A percentile compares a stretch with the other conserved stretches of the same genome.
Conservation (phyloP, 805 yeast species). For the Ogataea philodendri region DNA sequence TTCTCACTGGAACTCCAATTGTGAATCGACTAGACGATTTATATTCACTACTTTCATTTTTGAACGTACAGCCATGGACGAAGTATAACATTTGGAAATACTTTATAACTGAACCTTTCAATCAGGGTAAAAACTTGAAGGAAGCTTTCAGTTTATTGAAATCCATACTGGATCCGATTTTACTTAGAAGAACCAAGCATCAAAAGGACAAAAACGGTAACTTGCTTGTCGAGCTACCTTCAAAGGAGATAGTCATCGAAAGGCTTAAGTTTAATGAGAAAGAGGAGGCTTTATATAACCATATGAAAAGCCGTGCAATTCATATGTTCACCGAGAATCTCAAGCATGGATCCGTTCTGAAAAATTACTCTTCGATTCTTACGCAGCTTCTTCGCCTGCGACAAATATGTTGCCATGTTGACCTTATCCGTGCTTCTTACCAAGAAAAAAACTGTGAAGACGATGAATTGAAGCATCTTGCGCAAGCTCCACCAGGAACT, state of each 20-base stretch:
- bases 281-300: conserved; percentile 65
- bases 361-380: conserved; percentile 72
- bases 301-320: conserved; percentile 67
- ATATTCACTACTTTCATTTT: conserved; percentile 69
- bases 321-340: conserved; percentile 57
- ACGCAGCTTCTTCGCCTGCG: conserved; percentile 81
- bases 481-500: conserved; percentile 5
- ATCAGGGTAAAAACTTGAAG: conserved; percentile 56
- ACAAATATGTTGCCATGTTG: conserved; percentile 85
- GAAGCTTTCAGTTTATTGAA: conserved; percentile 83
- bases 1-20: conserved; percentile 90
- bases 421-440: conserved; percentile 45
- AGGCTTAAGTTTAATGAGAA: conserved; percentile 61
- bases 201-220: conserved; percentile 76
- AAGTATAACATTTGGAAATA: conserved; percentile 84
- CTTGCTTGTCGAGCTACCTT: conserved; percentile 72
- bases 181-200: conserved; percentile 79
- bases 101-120: conserved; percentile 81
- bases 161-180: conserved; percentile 77
- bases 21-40: conserved; percentile 85
- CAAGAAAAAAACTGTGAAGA: conserved; percentile 43
- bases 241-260: conserved; percentile 69
- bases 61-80: conserved; percentile 87
- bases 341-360: conserved; percentile 63
- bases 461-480: conserved; percentile 37